Conservation (phyloP, 2,329 filamentous ascomycete genomes). For the Cladosporium sp. region DNA sequence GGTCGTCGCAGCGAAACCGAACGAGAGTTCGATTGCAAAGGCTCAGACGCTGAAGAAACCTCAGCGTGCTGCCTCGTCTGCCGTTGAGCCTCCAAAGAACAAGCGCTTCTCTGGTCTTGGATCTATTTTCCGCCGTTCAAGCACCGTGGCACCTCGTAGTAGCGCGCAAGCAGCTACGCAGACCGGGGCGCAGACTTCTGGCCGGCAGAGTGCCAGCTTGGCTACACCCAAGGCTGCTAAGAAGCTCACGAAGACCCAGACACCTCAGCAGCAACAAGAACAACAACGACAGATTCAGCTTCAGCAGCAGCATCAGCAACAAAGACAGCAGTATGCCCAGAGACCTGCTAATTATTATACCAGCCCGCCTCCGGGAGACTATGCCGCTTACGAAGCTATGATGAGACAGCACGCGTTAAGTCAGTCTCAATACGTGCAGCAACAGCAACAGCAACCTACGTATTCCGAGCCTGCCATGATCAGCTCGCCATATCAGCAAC, state of each 20-base stretch:
- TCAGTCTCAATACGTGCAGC: neutral
- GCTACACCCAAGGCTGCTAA: constrained; percentile 11
- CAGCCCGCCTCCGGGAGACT: neutral
- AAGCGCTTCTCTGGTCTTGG: constrained; percentile 44
- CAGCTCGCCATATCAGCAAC: constrained; percentile 11
- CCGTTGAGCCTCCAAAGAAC: constrained; percentile 31
- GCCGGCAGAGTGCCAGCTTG: neutral
- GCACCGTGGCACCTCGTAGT: constrained; percentile 18
- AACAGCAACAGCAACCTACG: neutral
- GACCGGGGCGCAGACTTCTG: neutral
- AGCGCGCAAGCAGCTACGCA: neutral
- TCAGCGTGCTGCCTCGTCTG: constrained; percentile 24
- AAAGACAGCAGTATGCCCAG: neutral
- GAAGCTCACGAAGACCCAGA: constrained; percentile 32
- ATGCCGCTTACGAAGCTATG: constrained; percentile 21
- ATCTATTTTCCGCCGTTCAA: constrained; percentile 39
- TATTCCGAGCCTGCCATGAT: neutral
- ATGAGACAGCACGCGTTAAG: constrained; percentile 16
- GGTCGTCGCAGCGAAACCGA: neutral
- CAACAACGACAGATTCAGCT: neutral
- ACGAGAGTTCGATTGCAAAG: neutral
- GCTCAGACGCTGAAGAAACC: constrained; percentile 27
- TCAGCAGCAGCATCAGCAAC: neutral
- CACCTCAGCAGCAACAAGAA: neutral
- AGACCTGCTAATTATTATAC: neutral